Conservation (phyloP, 2,329 filamentous ascomycete genomes). For the Chrysoporthe deuterocubensis region DNA sequence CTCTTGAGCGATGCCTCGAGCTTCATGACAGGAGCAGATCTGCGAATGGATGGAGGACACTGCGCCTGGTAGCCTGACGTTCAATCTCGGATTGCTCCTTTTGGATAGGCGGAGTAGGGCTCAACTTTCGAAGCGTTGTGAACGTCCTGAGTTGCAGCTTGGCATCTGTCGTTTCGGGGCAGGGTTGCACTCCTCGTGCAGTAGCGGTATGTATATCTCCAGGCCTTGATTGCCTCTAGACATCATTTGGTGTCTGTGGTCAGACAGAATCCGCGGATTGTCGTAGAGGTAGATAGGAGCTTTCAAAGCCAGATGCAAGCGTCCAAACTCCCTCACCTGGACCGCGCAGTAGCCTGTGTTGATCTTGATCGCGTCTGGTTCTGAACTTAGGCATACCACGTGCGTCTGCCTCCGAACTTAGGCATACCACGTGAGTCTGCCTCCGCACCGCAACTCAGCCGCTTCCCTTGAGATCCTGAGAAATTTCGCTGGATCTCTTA, state of each 20-base stretch:
- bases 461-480: too few species aligned
- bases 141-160: not conserved
- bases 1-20: constrained; percentile 68
- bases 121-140: not conserved
- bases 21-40: constrained; percentile 72
- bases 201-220: too few species aligned
- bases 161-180: not conserved
- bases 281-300: not conserved
- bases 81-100: not conserved
- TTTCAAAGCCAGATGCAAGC: not conserved
- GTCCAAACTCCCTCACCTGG: not conserved
- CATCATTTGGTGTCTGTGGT: too few species aligned
- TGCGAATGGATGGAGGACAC: constrained; percentile 75
- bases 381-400: not conserved
- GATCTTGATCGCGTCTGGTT: not conserved
- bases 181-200: too few species aligned
- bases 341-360: not conserved
- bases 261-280: not conserved
- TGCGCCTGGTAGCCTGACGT: constrained; percentile 53
- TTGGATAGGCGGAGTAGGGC: not conserved
- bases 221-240: too few species aligned
- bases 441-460: too few species aligned
- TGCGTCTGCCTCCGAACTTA: not conserved
- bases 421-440: not conserved
- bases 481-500: not conserved